Evolutionary conservation across 257 asterid species (phyloP), one percentile per base, ranked within the genome.

Genomic region (Solanum chmielewskii): DNA sequence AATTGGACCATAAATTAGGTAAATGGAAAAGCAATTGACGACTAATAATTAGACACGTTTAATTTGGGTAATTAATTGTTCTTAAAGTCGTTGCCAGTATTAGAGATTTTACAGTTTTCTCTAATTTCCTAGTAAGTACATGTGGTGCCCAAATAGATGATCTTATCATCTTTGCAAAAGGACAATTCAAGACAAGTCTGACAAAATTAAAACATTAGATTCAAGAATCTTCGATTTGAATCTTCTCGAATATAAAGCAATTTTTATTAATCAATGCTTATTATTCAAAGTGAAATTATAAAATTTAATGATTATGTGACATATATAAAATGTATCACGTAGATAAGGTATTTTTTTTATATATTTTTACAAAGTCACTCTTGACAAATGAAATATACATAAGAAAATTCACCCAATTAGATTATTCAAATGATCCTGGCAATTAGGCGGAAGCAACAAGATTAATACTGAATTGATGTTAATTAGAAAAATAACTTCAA

Each of bases 201-300:
- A n/a, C 7, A 64, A 64, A n/a, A 64, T 64, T 11, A 64, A n/a
- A 64, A n/a, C 0, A 11, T 64, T 4, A n/a, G 16, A n/a, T n/a
- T n/a, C 16, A 56, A 2, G 20, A 0, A 4, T 56, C 0, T 56
- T 10, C 1, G 1, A 0, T 18, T 56, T 56, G 11, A 56, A 0
- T 56, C 1, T 7, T n/a, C 0, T 56, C 3, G 2, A 0, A 1
- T 20, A 56, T 20, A 5, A 20, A 49, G 3, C 0, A 18, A 0
- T 0, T n/a, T 56, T 56, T 56, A n/a, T 56, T 56, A 18, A 7
- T 1, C 0, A 20, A 1, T 0, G 0, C 0, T 20, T 20, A 56
- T 10, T 18, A 10, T 0, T 10, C 0, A n/a, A 9, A 7, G 64
- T 1, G 4, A 56, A 56, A 2, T 4, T 11, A 2, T 18, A 18